A percentile compares a stretch with the other conserved stretches of the same genome.
Conservation (phyloP, 2,329 filamentous ascomycete species). For the Fusarium haematococcum region DNA sequence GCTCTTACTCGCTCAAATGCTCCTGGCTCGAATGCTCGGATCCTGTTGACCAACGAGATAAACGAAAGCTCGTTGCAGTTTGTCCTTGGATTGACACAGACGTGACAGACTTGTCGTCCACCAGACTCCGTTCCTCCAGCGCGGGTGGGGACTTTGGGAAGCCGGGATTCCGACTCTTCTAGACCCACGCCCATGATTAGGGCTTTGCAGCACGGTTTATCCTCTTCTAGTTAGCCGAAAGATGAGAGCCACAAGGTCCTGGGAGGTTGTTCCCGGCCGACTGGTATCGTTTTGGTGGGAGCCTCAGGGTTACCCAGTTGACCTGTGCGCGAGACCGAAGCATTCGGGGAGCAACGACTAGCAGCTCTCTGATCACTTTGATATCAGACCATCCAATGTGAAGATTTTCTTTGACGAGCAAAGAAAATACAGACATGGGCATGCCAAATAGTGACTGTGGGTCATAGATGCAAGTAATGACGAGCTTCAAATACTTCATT, state of each 20-base stretch:
- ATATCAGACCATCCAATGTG: background rate
- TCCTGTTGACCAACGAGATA: conserved; percentile 18
- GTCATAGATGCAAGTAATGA: conserved; percentile 20
- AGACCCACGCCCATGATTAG: conserved; percentile 34
- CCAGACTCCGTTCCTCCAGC: conserved; percentile 25
- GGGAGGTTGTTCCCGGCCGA: conserved; percentile 30
- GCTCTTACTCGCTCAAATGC: conserved; percentile 34
- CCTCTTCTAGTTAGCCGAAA: conserved; percentile 37
- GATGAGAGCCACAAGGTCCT: conserved; percentile 30
- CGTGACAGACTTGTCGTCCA: conserved; percentile 19
- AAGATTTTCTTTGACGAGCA: background rate
- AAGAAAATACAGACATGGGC: background rate
- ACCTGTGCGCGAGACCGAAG: conserved; percentile 8
- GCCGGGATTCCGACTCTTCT: conserved; percentile 21
- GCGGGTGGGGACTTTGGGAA: conserved; percentile 16
- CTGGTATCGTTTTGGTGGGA: conserved; percentile 30
- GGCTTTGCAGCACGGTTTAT: conserved; percentile 24
- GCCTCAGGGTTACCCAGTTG: conserved; percentile 27
- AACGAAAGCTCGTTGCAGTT: conserved; percentile 5
- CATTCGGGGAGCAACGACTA: conserved; percentile 3
- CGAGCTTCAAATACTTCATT: conserved; percentile 27
- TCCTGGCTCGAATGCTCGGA: conserved; percentile 7
- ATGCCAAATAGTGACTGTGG: conserved; percentile 11
- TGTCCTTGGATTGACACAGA: conserved; percentile 32
- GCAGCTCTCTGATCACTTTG: conserved; percentile 4